A percentile compares a stretch with the other conserved stretches of the same genome.
These are phyloP conservation scores for Orbilia oligospora DNA, from an alignment of 2,329 filamentous ascomycete species.

Conservation along the genomic window DNA sequence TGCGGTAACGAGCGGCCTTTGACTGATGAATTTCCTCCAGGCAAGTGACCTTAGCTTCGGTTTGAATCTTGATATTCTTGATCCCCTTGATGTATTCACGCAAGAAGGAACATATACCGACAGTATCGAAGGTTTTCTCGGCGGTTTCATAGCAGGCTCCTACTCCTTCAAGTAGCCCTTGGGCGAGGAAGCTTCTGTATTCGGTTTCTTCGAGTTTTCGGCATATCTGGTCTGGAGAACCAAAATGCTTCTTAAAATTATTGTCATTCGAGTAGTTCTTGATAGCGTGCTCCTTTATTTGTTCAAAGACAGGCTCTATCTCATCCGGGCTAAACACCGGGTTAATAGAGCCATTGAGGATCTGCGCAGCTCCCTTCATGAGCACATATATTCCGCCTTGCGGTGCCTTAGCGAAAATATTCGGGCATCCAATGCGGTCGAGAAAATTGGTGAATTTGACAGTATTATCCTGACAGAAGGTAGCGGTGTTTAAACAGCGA, in stretches of 20 bases:
- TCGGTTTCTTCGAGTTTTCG: constrained; percentile 34
- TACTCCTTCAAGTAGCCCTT: constrained; percentile 15
- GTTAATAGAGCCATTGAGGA: constrained; percentile 22
- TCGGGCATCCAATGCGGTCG: constrained; percentile 32
- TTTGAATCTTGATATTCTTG: constrained; percentile 39
- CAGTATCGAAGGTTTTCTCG: constrained; percentile 45
- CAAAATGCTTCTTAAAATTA: constrained; percentile 39
- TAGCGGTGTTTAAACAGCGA: constrained; percentile 34
- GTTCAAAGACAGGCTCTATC: constrained; percentile 37
- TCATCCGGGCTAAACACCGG: constrained; percentile 31
- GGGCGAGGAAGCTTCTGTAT: constrained; percentile 25
- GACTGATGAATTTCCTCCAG: constrained; percentile 18
- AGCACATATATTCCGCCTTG: constrained; percentile 38
- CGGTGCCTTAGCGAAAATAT: constrained; percentile 41
- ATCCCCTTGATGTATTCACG: constrained; percentile 29
- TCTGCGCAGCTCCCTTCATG: constrained; percentile 23
- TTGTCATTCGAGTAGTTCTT: constrained; percentile 39
- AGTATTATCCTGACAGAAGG: constrained; percentile 43
- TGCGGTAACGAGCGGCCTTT: constrained; percentile 15
- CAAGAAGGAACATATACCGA: constrained; percentile 39
- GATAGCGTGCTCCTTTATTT: constrained; percentile 37
- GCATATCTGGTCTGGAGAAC: constrained; percentile 34
- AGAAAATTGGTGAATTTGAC: constrained; percentile 48
- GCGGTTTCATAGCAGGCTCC: constrained; percentile 40
- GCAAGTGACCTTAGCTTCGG: constrained; percentile 31